These are phyloP conservation scores for Ogataea chonburiensis DNA, from an alignment of 805 yeast species.

Conservation along the genomic window DNA sequence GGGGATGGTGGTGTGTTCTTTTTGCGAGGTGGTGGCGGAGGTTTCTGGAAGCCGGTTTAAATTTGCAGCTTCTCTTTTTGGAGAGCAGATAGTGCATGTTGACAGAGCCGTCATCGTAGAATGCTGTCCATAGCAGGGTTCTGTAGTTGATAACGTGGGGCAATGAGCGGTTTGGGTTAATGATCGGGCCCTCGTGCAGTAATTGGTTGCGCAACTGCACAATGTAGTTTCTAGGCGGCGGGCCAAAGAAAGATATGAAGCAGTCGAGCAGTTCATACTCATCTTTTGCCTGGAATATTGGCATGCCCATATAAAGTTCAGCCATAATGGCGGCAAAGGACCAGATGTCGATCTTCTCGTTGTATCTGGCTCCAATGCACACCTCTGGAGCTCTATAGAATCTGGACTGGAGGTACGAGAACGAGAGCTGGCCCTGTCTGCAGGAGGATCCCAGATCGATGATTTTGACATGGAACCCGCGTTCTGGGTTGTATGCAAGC, in stretches of 20 bases:
- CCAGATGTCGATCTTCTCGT: constrained; percentile 73
- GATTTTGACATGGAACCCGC: constrained; percentile 46
- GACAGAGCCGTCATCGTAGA: constrained; percentile 32
- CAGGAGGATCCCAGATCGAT: constrained; percentile 82
- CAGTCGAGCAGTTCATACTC: constrained; percentile 48
- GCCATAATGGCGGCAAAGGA: constrained; percentile 91
- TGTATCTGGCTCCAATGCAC: constrained; percentile 61
- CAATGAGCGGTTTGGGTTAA: constrained; percentile 14
- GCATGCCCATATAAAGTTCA: constrained; percentile 67
- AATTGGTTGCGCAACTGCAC: constrained; percentile 40
- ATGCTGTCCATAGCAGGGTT: constrained; percentile 39
- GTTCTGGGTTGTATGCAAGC: constrained; percentile 42
- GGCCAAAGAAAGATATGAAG: constrained; percentile 45
- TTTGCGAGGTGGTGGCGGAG: constrained; percentile 17
- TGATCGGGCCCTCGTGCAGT: constrained; percentile 36
- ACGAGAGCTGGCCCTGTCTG: constrained; percentile 40
- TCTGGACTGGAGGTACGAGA: constrained; percentile 58
- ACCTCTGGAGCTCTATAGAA: constrained; percentile 82
- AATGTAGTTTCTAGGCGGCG: constrained; percentile 44
- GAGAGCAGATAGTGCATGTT: constrained; percentile 19
- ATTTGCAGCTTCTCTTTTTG: constrained; percentile 20
- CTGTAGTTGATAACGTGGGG: constrained; percentile 7
- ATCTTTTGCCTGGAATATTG: constrained; percentile 46
- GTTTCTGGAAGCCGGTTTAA: constrained; percentile 22
- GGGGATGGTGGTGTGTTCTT: constrained; percentile 2